Conservation (phyloP, 176 grass and related monocot species). For the Guadua angustifolia region DNA sequence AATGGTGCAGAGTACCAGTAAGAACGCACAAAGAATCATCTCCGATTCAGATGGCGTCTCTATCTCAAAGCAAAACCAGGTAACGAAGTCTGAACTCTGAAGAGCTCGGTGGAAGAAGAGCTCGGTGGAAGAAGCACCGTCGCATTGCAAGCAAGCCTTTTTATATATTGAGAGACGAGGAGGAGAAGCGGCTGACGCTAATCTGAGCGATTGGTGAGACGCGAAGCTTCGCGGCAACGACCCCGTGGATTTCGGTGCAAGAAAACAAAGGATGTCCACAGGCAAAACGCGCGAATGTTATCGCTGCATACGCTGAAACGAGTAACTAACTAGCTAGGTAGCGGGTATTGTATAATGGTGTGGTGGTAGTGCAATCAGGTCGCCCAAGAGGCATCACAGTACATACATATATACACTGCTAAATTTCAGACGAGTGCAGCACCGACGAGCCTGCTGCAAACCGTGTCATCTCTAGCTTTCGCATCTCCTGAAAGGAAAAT, state of each 20-base stretch:
- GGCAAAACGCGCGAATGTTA: not conserved
- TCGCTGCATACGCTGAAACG: conserved; percentile 21
- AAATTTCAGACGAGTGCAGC: not conserved
- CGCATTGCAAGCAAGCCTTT: not conserved
- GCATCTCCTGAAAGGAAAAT: too few relatives aligned
- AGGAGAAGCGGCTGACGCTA: not conserved
- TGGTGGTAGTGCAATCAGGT: too few relatives aligned
- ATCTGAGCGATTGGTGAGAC: not conserved
- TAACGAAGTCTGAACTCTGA: not conserved
- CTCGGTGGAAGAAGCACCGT: not conserved
- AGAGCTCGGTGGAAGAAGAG: not conserved
- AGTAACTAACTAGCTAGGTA: not conserved
- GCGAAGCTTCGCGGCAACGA: conserved; percentile 12
- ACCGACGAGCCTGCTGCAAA: too few relatives aligned
- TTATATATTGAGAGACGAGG: not conserved
- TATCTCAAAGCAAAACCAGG: not conserved
- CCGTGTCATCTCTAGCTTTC: too few relatives aligned
- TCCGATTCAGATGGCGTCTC: not conserved
- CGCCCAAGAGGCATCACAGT: not conserved
- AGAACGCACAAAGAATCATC: conserved; percentile 42
- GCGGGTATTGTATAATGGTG: not conserved
- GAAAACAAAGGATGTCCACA: not conserved
- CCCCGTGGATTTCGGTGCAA: not conserved
- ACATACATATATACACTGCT: too few relatives aligned
- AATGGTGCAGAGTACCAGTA: conserved; percentile 22